phyloP scores from a whole-genome alignment of 2,329 filamentous ascomycete species.

The Botrytis porri region DNA sequence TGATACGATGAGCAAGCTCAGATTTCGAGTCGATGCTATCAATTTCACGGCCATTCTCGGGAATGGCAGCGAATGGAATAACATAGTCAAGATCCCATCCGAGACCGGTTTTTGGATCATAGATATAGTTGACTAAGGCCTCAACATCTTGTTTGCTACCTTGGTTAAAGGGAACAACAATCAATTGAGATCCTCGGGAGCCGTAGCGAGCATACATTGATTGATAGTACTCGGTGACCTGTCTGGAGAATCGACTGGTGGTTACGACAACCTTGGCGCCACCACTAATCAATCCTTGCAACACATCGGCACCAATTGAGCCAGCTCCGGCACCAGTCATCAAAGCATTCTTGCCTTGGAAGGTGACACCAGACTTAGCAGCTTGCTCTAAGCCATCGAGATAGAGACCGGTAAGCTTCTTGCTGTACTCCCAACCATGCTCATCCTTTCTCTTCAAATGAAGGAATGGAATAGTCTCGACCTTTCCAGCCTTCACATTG shows the following conservation, averaged over 20 bases:
- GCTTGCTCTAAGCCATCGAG: slow-evolving; percentile 88
- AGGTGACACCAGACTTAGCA: slow-evolving; percentile 82
- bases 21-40: slow-evolving; percentile 96
- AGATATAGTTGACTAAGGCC: slow-evolving; percentile 91
- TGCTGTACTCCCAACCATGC: slow-evolving; percentile 98
- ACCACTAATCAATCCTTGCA: slow-evolving; percentile 93
- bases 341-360: slow-evolving; percentile 90
- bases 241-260: slow-evolving; percentile 91
- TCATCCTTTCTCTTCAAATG: slow-evolving; percentile 92
- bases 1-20: slow-evolving; percentile 96
- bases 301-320: slow-evolving; percentile 94
- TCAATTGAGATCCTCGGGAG: slow-evolving; percentile 89
- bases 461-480: slow-evolving; percentile 96
- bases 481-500: slow-evolving; percentile 73
- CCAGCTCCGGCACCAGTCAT: slow-evolving; percentile 99
- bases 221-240: slow-evolving; percentile 99
- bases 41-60: slow-evolving; percentile 96
- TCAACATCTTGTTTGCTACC: slow-evolving; percentile 98
- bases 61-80: slow-evolving; percentile 94
- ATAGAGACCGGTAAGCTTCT: slow-evolving; percentile 92
- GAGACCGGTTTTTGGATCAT: slow-evolving; percentile 91
- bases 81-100: slow-evolving; percentile 98
- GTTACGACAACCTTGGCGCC: slow-evolving; percentile 96
- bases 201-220: slow-evolving; percentile 96
- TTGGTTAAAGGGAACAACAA: slow-evolving; percentile 98